These are phyloP conservation scores for Lenzites betulinus DNA, from an alignment of 768 basidiomycete genomes.

Conservation along the genomic window DNA sequence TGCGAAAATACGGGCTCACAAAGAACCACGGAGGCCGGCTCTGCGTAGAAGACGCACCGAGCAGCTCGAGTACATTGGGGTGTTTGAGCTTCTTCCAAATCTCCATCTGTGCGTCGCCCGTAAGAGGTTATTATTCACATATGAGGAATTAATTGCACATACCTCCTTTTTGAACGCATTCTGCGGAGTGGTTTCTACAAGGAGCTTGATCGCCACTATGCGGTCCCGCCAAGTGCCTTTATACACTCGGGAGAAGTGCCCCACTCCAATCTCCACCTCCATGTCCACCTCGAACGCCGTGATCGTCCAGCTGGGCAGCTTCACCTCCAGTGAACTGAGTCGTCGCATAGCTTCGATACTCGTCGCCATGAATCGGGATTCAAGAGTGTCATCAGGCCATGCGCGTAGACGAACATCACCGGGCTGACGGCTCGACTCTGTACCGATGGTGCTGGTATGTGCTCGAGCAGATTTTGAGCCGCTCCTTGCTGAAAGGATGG, in stretches of 20 bases:
- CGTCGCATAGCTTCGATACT: too few species aligned
- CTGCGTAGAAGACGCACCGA: constrained; percentile 73
- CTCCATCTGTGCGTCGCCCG: constrained; percentile 6
- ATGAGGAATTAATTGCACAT: neutral
- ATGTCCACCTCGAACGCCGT: constrained; percentile 80
- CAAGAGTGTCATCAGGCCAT: too few species aligned
- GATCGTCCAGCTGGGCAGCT: constrained; percentile 74
- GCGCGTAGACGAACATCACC: too few species aligned
- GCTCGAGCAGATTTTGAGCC: too few species aligned
- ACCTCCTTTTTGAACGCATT: constrained; percentile 51
- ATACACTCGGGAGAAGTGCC: constrained; percentile 79
- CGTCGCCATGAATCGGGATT: constrained; percentile 31
- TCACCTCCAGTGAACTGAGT: too few species aligned
- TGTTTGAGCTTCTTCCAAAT: constrained; percentile 75
- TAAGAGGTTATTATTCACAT: neutral
- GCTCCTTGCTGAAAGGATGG: too few species aligned
- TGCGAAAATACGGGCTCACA: constrained; percentile 70
- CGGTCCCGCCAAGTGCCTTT: constrained; percentile 70
- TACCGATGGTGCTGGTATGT: too few species aligned
- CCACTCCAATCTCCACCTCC: constrained; percentile 66
- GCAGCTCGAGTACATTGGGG: constrained; percentile 69
- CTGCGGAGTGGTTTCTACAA: constrained; percentile 60
- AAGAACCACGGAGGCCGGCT: constrained; percentile 50
- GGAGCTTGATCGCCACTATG: constrained; percentile 72
- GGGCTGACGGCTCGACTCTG: too few species aligned